Base-by-base conservation (phyloP, 495 filamentous ascomycete genomes). In the Neurospora sp. region DNA sequence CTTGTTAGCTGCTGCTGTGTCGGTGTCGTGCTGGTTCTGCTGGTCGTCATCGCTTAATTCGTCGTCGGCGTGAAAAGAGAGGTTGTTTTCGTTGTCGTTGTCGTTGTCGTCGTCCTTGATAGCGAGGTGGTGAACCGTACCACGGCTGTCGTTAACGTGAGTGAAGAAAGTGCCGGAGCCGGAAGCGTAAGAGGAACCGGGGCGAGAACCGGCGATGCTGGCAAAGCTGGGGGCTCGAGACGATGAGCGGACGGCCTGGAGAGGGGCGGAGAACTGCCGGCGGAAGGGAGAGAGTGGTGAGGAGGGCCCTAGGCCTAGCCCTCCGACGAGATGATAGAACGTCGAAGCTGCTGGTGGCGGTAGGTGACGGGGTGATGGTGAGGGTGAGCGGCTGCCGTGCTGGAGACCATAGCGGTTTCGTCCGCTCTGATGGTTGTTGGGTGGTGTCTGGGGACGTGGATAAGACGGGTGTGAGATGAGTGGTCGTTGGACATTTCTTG, bases 251-350 rank as follows among this genome's bases (percentile, higher is more conserved):
- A 66, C 53, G 53, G 27, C 53, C 27, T 66, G 53, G 6, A 66
- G 53, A 66, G 53, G 27, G 53, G 53, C 27, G 27, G 78, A 76
- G 70, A 78, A 76, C 40, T 78, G 77, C 18, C 78, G 35, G 71
- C 75, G 76, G 11, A 81, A 68, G 3, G 82, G 79, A 5, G 80
- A 83, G 68, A 82, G 79, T 20, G 80, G 79, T 48, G 76, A 75
- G 11, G 77, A 77, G 69, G 74, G 71, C 18, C 72, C 69, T 16
- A 83, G 81, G 35, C 77, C 81, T 20, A 66, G 53, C 6, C 53
- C 53, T 35, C 53, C 53, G 27, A 66, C 53, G 53, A 82, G 73
- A 37, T 75, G 82, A 73, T 81, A 78, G 38, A 79, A 76, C 68
- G 74, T 80, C 42, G 80, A n/a, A 78, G 79, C 35, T 68, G 39